Conservation (phyloP, 176 grass and related monocot genomes). For the Musa itinerans region DNA sequence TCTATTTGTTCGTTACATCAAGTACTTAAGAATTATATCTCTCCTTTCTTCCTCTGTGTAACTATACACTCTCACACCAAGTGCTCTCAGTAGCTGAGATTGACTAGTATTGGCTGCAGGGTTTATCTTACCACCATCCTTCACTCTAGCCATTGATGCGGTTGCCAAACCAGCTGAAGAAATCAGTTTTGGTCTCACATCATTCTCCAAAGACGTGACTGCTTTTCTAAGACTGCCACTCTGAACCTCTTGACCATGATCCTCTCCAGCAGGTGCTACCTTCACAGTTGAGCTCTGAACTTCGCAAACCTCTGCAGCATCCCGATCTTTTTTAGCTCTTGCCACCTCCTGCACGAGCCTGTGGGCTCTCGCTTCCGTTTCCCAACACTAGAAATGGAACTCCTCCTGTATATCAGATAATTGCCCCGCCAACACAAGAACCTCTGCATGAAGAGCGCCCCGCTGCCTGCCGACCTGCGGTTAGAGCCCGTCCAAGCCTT, state of each 20-base stretch:
- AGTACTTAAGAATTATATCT: constrained; percentile 62
- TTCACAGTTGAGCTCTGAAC: not conserved
- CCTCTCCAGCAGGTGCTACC: not conserved
- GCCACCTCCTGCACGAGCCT: constrained; percentile 16
- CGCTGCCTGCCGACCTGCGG: constrained; percentile 23
- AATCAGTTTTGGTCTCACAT: not conserved
- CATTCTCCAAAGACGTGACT: not conserved
- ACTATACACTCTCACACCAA: constrained; percentile 34
- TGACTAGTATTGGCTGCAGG: constrained; percentile 20
- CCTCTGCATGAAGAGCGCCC: too few species aligned
- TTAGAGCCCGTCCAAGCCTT: constrained; percentile 55
- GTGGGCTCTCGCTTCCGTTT: too few species aligned
- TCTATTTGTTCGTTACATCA: constrained; percentile 57
- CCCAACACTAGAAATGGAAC: too few species aligned
- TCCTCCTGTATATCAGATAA: too few species aligned
- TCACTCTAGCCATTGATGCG: not conserved
- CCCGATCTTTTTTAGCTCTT: constrained; percentile 14
- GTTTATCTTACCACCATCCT: constrained; percentile 21
- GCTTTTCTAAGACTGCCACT: not conserved
- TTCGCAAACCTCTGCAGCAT: constrained; percentile 10
- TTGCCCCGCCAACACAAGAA: too few species aligned
- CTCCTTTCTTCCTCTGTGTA: constrained; percentile 59
- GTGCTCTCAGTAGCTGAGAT: constrained; percentile 28
- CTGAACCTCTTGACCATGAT: constrained; percentile 5
- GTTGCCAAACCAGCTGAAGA: not conserved